A percentile compares a stretch with the other conserved stretches of the same genome.
Conservation (phyloP, 495 filamentous ascomycete genomes). For the Neurospora sp. region DNA sequence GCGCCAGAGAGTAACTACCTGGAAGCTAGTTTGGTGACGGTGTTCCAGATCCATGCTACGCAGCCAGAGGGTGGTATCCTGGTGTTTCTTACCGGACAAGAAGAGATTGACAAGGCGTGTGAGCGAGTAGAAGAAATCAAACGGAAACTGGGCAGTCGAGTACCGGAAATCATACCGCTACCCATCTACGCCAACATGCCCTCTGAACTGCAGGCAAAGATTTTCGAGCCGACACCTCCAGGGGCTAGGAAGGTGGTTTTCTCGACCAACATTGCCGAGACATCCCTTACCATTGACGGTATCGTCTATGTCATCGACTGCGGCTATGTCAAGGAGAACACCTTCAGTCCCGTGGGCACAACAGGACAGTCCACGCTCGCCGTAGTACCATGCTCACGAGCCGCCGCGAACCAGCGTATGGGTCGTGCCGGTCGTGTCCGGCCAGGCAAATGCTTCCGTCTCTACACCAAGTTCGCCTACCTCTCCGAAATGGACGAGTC, state of each 20-base stretch:
- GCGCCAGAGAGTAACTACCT: slow-evolving; percentile 94
- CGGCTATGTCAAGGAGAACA: slow-evolving; percentile 91
- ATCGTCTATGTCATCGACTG: slow-evolving; percentile 89
- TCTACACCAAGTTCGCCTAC: slow-evolving; percentile 93
- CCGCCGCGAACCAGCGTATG: slow-evolving; percentile 84
- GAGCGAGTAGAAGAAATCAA: slow-evolving; percentile 71
- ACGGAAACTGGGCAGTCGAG: slow-evolving; percentile 67
- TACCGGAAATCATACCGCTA: slow-evolving; percentile 77
- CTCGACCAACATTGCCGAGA: slow-evolving; percentile 87
- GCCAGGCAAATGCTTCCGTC: slow-evolving; percentile 86
- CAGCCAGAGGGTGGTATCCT: slow-evolving; percentile 83
- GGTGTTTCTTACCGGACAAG: slow-evolving; percentile 82
- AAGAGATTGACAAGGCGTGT: slow-evolving; percentile 81
- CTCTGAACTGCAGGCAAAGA: slow-evolving; percentile 75
- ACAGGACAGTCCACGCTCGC: slow-evolving; percentile 90
- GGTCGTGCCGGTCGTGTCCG: slow-evolving; percentile 89
- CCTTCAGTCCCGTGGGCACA: slow-evolving; percentile 65
- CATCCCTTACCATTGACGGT: slow-evolving; percentile 78
- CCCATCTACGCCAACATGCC: slow-evolving; percentile 87
- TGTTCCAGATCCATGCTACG: slow-evolving; percentile 92
- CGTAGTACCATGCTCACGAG: slow-evolving; percentile 86
- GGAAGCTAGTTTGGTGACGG: slow-evolving; percentile 79
- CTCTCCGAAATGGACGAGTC: slow-evolving; percentile 90
- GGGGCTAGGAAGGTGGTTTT: slow-evolving; percentile 76
- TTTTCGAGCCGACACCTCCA: slow-evolving; percentile 79